Conservation (phyloP, 176 grass and related monocot species). For the Phoenix roebelenii region DNA sequence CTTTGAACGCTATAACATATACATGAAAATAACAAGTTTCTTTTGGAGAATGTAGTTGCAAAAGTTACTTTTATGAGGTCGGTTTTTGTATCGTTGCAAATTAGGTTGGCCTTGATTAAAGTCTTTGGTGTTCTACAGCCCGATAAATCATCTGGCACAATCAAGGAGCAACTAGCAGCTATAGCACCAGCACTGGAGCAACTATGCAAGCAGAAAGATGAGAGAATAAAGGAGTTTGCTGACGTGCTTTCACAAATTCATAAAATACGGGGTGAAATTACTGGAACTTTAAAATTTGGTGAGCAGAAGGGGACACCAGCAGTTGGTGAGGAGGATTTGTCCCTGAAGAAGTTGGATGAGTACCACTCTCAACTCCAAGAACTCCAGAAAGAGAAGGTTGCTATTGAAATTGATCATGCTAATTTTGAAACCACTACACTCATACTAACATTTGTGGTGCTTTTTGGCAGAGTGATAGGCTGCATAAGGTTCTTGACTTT, state of each 20-base stretch:
- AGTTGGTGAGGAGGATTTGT: constrained; percentile 81
- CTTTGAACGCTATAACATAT: too few species aligned
- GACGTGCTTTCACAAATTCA: constrained; percentile 67
- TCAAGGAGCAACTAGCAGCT: constrained; percentile 76
- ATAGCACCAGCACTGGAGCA: constrained; percentile 63
- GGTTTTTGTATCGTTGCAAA: too few species aligned
- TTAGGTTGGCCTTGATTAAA: too few species aligned
- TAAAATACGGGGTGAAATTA: constrained; percentile 54
- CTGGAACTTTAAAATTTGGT: constrained; percentile 40
- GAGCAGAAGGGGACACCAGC: constrained; percentile 21
- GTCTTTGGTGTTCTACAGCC: constrained; percentile 32
- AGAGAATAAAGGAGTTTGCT: constrained; percentile 72
- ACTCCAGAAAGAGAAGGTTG: constrained; percentile 92
- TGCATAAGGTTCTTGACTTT: constrained; percentile 65
- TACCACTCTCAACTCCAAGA: constrained; percentile 68
- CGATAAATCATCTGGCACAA: constrained; percentile 75
- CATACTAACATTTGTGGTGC: neutral
- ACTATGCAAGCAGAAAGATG: constrained; percentile 57
- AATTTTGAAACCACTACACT: neutral
- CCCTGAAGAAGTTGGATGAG: constrained; percentile 66
- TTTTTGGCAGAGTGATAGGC: constrained; percentile 63
- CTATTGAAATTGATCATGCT: constrained; percentile 10
- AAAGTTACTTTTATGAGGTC: too few species aligned
- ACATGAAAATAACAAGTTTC: too few species aligned
- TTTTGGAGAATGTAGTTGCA: too few species aligned